Evolutionary conservation across 192 early-diverging fungal species (phyloP), one percentile per base, ranked within the genome.

Genomic region (Podila minutissima): DNA sequence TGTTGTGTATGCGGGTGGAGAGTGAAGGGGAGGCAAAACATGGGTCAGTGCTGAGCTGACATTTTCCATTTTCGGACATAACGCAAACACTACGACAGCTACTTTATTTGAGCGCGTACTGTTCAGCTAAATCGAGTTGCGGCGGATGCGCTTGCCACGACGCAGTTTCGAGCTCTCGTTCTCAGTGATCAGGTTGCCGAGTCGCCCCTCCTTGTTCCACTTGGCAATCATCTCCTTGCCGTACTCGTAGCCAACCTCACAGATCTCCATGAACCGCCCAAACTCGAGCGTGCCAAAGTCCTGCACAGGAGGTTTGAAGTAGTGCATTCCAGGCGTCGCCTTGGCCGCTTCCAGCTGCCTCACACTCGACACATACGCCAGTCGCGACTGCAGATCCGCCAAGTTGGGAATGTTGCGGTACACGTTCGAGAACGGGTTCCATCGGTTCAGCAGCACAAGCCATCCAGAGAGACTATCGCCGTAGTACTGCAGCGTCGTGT

Each of bases 391-490:
- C 72, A 99, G 93, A 73, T 99, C 98, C 3, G 96, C 92, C 71
- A 99, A 87, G 6, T 89, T 91, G 20, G 98, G 98, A 41, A 99
- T 96, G 28, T 88, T 85, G 60, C 88, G 87, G 57, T 89, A 83
- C 53, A 78, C 60, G 28, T 67, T 74, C 74, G 86, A 86, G 63
- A 97, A 91, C 0, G 97, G 97, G 64, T 97, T 95, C 58, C 90
- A 90, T 15, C 92, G 87, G 71, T 94, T 92, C 48, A 95, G 75
- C 13, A 98, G 75, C 8, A 96, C 94, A 88, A 94, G 93, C 91
- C 93, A 95, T n/a, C 98, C 98, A 9, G 93, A 94, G 26, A 99
- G 86, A 6, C 93, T 91, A 68, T 97, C 97, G 33, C 97, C 97
- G 71, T 95, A 98, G 22, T 86, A 87, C 41, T 97, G 94, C 2